Conservation (phyloP, 2,329 filamentous ascomycete species). For the Alternaria sp. region DNA sequence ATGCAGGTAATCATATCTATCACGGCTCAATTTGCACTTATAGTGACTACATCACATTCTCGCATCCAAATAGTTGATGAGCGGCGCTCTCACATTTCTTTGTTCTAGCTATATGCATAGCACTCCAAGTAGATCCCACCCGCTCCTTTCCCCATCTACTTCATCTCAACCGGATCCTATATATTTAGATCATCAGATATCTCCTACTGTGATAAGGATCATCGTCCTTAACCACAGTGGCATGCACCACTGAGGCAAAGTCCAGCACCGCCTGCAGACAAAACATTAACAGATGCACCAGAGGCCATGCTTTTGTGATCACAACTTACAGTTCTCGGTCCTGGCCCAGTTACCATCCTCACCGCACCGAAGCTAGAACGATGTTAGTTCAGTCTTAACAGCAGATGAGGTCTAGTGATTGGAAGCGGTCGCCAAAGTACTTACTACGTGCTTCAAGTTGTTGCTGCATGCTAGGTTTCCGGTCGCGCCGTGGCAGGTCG, state of each 20-base stretch:
- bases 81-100: not conserved
- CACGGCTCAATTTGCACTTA: constrained; percentile 43
- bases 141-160: not conserved
- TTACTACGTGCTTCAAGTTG: not conserved
- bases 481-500: not conserved
- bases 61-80: not conserved
- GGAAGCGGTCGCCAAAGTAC: not conserved
- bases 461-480: not conserved
- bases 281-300: not conserved
- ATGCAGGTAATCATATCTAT: constrained; percentile 57
- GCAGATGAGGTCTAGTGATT: not conserved
- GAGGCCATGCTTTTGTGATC: not conserved
- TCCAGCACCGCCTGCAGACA: not conserved
- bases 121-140: not conserved
- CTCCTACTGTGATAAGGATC: not conserved
- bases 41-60: not conserved
- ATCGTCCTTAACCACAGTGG: not conserved
- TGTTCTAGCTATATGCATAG: not conserved
- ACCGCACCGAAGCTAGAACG: not conserved
- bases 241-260: not conserved
- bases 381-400: not conserved
- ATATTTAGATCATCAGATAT: not conserved
- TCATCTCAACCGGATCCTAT: not conserved
- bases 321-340: not conserved
- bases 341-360: not conserved